A percentile compares a stretch with the other conserved stretches of the same genome.
These are phyloP conservation scores for Aspergillus sp. DNA, from an alignment of 2,329 filamentous ascomycete species.

Conservation along the genomic window DNA sequence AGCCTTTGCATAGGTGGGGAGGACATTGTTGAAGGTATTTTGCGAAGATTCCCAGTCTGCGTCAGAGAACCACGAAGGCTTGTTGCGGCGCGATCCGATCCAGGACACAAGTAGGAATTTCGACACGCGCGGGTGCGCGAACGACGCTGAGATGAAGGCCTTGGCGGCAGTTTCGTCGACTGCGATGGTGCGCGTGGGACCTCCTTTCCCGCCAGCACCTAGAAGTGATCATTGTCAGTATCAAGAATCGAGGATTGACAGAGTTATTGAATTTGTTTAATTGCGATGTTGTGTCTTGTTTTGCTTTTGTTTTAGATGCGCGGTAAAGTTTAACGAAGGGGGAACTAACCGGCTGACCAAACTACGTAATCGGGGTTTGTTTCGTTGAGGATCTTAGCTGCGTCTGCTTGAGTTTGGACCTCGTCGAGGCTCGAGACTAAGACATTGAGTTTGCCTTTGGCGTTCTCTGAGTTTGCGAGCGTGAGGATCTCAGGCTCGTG, in stretches of 20 bases:
- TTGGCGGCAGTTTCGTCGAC: slow-evolving; percentile 58
- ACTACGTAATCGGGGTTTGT: slow-evolving; percentile 47
- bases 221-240: not conserved
- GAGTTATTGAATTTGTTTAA: too few relatives aligned
- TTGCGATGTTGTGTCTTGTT: not conserved
- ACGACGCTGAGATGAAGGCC: slow-evolving; percentile 52
- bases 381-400: slow-evolving; percentile 57
- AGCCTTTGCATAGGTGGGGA: slow-evolving; percentile 54
- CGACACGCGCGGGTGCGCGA: slow-evolving; percentile 45
- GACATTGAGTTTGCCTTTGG: slow-evolving; percentile 66
- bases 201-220: slow-evolving; percentile 57
- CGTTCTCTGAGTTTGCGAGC: slow-evolving; percentile 54
- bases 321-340: not conserved
- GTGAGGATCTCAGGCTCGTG: slow-evolving; percentile 65
- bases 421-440: slow-evolving; percentile 72
- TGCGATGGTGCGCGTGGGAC: slow-evolving; percentile 49
- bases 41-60: slow-evolving; percentile 47
- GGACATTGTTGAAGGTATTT: slow-evolving; percentile 48
- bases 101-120: slow-evolving; percentile 59
- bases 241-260: too few relatives aligned
- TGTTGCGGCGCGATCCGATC: slow-evolving; percentile 49
- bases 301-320: not conserved
- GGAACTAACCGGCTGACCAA: slow-evolving; percentile 45
- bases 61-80: slow-evolving; percentile 53
- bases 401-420: slow-evolving; percentile 63